Conservation (phyloP, 176 grass and related monocot species). For the Avena sativa region DNA sequence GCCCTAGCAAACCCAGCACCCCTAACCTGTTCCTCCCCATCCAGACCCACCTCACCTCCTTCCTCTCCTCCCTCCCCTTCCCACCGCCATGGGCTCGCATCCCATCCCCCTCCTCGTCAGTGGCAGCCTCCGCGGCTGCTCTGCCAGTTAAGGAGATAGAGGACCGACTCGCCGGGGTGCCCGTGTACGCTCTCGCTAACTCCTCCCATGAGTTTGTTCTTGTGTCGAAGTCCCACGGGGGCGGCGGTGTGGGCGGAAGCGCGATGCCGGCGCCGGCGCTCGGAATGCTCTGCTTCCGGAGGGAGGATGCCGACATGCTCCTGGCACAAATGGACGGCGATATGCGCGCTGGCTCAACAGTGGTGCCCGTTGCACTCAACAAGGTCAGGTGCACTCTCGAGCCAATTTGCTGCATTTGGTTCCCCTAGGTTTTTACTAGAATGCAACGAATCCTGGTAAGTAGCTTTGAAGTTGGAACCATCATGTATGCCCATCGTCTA, state of each 20-base stretch:
- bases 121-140: background rate
- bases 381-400: slow-evolving; percentile 45
- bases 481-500: background rate
- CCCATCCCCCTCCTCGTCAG: background rate
- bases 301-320: slow-evolving; percentile 64
- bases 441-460: background rate
- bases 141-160: slow-evolving; percentile 48
- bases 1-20: background rate
- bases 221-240: slow-evolving; percentile 45
- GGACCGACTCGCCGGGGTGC: slow-evolving; percentile 74
- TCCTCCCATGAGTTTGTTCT: slow-evolving; percentile 71
- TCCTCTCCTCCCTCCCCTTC: slow-evolving; percentile 42
- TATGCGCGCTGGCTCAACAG: slow-evolving; percentile 63
- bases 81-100: slow-evolving; percentile 33
- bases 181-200: slow-evolving; percentile 80
- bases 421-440: slow-evolving; percentile 6
- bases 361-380: slow-evolving; percentile 73
- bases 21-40: slow-evolving; percentile 53
- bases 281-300: slow-evolving; percentile 70
- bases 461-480: background rate
- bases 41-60: slow-evolving; percentile 56
- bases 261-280: slow-evolving; percentile 37
- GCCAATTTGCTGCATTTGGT: background rate
- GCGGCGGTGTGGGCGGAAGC: background rate
- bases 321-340: slow-evolving; percentile 62